Percentiles rank a stretch among this genome's conserved stretches.
Evolutionary conservation across 805 yeast genomes (phyloP).

Genomic region (Metschnikowia bowlesiae): DNA sequence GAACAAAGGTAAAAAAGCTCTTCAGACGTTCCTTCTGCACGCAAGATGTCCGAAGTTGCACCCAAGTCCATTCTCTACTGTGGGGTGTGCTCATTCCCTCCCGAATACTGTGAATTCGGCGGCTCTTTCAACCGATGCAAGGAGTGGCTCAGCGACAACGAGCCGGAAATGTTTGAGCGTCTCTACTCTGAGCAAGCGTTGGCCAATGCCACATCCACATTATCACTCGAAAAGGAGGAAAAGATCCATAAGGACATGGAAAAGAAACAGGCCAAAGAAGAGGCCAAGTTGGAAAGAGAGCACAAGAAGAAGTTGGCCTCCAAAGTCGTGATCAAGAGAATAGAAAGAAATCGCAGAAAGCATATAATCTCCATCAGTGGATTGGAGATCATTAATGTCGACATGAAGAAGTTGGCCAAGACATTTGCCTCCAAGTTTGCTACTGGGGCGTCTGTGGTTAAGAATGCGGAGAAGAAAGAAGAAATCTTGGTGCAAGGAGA

Average conservation of each 20-base stretch:
- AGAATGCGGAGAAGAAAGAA: conserved; percentile 86
- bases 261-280: conserved; percentile 82
- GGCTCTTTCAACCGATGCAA: conserved; percentile 77
- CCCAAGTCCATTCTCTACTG: conserved; percentile 57
- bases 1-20: neutral
- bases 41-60: conserved; percentile 26
- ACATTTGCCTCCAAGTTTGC: conserved; percentile 92
- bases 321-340: conserved; percentile 77
- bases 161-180: conserved; percentile 52
- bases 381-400: conserved; percentile 81
- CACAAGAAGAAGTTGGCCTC: conserved; percentile 72
- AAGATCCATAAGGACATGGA: conserved; percentile 77
- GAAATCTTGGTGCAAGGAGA: conserved; percentile 94
- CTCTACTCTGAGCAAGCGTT: conserved; percentile 60
- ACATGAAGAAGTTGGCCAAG: conserved; percentile 86
- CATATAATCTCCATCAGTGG: conserved; percentile 84
- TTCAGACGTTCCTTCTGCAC: neutral
- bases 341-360: conserved; percentile 86
- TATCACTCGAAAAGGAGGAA: conserved; percentile 74
- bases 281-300: conserved; percentile 79
- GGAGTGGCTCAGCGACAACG: conserved; percentile 64
- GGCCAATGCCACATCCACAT: conserved; percentile 53
- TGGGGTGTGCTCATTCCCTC: conserved; percentile 79
- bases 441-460: conserved; percentile 90
- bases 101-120: conserved; percentile 90